Base-by-base conservation (phyloP, 257 asterid genomes). In the Salvia splendens region DNA sequence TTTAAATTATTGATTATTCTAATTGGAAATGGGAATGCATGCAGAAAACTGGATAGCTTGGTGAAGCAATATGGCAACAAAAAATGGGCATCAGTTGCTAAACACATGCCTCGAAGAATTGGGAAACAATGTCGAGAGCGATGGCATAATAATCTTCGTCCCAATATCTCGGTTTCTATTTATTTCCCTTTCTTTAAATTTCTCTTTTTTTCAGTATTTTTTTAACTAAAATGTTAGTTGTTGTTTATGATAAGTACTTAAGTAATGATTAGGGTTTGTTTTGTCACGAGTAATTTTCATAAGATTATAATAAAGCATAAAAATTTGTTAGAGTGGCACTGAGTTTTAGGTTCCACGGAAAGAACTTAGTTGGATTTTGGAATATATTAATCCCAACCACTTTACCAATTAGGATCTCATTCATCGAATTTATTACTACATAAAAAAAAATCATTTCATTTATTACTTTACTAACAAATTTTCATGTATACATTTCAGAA, bases 101-200 rank as follows among this genome's bases (percentile, higher is more conserved):
- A 80, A 47, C 71, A 78, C 9, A 83, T 88, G 92, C 63, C n/a
- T 4, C 89, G 91, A 46, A 78, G 97, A 72, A 91, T 84, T 0
- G 97, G 97, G 28, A 91, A 91, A 64, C 95, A 91, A 61, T 91
- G 97, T 54, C 76, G 97, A 16, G 95, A 91, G 68, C 75, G 97
- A 52, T 91, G 96, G 95, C 85, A 83, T 10, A 91, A 91, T 65
- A 95, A 91, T 83, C 65, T 91, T 30, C 85, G 89, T 58, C 91
- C 97, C 3, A 71, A 83, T 69, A 86, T 90, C 64, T 84, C 84
- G 95, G 97, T 90, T 52, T 8, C 32, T 55, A 10, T 52, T 36
- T 55, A 10, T 52, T 8, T 1, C 4, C 2, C 7, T 35, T 6
- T 6, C 42, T 38, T 38, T 8, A 5, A 0, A 35, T 35, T 6